phyloP scores from a whole-genome alignment of 1,284 basidiomycete genomes.

The Stereum hirsutum region DNA sequence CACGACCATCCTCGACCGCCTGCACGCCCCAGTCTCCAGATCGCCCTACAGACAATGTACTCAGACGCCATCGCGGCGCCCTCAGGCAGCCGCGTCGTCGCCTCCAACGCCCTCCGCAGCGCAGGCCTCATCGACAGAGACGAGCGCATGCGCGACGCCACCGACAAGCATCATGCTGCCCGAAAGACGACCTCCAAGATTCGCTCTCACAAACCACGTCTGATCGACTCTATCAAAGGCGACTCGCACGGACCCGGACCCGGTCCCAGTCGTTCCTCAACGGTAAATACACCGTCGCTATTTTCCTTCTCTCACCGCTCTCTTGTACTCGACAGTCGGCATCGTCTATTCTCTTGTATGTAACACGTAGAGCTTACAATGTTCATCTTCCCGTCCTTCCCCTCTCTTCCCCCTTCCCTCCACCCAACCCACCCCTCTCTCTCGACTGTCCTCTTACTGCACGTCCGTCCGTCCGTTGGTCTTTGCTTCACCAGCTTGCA shows the following conservation, averaged over 20 bases:
- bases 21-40: too few relatives aligned
- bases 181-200: slow-evolving; percentile 54
- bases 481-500: too few relatives aligned
- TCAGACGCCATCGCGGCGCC: slow-evolving; percentile 6
- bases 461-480: too few relatives aligned
- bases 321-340: too few relatives aligned
- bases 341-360: slow-evolving; percentile 19
- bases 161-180: slow-evolving; percentile 58
- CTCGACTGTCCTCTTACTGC: too few relatives aligned
- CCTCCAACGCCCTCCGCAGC: slow-evolving; percentile 47
- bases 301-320: slow-evolving; percentile 12
- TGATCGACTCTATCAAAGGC: slow-evolving; percentile 51
- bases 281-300: slow-evolving; percentile 52
- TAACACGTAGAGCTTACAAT: slow-evolving; percentile 34
- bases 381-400: slow-evolving; percentile 22
- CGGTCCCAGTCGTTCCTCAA: slow-evolving; percentile 37
- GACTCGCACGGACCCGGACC: too few relatives aligned
- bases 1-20: too few relatives aligned
- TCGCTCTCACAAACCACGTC: slow-evolving; percentile 48
- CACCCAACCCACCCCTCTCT: too few relatives aligned
- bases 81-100: slow-evolving; percentile 39
- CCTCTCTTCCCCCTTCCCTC: slow-evolving; percentile 16
- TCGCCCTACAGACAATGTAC: too few relatives aligned
- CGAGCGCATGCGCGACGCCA: slow-evolving; percentile 57
- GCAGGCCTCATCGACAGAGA: slow-evolving; percentile 70